Percentiles rank a stretch among this genome's conserved stretches.
phyloP scores from a whole-genome alignment of 805 yeast species.

The Alloascoidea hylecoeti region DNA sequence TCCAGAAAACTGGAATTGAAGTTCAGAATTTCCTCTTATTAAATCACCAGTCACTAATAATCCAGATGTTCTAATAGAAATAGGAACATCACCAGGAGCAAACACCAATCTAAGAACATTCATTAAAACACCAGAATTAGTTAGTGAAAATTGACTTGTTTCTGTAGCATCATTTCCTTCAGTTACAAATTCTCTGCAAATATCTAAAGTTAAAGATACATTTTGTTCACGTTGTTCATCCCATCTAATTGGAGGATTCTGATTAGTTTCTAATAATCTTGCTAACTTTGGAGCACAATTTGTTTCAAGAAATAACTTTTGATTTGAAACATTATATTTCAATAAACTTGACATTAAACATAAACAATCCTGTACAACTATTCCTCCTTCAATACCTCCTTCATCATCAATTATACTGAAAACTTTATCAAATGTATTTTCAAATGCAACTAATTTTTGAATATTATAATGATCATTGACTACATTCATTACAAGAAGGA shows the following conservation, averaged over 20 bases:
- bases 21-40: constrained; percentile 46
- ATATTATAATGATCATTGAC: constrained; percentile 73
- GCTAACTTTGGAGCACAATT: constrained; percentile 60
- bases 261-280: constrained; percentile 25
- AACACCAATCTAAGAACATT: constrained; percentile 60
- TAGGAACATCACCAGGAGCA: constrained; percentile 43
- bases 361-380: constrained; percentile 85
- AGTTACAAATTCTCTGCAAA: constrained; percentile 56
- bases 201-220: constrained; percentile 51
- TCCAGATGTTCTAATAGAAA: constrained; percentile 51
- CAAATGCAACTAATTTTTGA: constrained; percentile 90
- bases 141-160: constrained; percentile 46
- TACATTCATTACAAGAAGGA: constrained; percentile 69
- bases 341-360: constrained; percentile 59
- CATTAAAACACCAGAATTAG: constrained; percentile 47
- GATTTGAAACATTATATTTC: constrained; percentile 79
- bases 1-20: constrained; percentile 60
- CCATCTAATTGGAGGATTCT: constrained; percentile 38
- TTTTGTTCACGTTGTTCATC: constrained; percentile 63
- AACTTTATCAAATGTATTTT: constrained; percentile 74
- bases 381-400: constrained; percentile 80
- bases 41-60: constrained; percentile 67
- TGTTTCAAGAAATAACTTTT: constrained; percentile 76
- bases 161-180: constrained; percentile 58
- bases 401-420: constrained; percentile 74